Base-by-base conservation (phyloP, 2,329 filamentous ascomycete genomes). In the Colletotrichum siamense region DNA sequence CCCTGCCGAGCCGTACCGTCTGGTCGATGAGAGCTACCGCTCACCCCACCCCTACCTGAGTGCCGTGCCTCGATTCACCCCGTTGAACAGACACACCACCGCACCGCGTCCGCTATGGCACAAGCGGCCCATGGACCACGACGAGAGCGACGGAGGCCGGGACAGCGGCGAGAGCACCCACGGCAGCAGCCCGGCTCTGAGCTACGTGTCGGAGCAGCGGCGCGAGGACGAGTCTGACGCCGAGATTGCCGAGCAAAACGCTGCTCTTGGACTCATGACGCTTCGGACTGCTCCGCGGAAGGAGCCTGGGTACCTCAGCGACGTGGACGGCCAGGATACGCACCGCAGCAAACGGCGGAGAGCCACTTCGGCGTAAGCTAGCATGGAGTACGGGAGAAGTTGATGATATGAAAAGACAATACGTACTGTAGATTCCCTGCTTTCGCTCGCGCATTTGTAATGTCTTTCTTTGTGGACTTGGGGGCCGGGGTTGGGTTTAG, bases 191-290 rank as follows among this genome's bases (percentile, higher is more conserved):
- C 79, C 78, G 4, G 68, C 78, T 4, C 69, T 75, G 8, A 78
- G 67, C 64, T 52, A 69, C 24, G 49, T 67, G 39, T 61, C 73
- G 6, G 55, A 76, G 13, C 22, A 30, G 52, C 44, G 65, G 59
- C 57, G 52, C 32, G 75, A 77, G 49, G 77, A 78, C 67, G 67
- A 75, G 44, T 67, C 52, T n/a, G 71, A 77, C 18, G 72, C 69
- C 28, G 80, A 77, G 9, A 84, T 84, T 0, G 82, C 81, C 15
- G 86, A 89, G 67, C 87, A 86, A 79, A 88, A 87, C 61, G 88
- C 88, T 2, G 88, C 88, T 22, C 81, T 87, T 75, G 80, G 89
- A 8, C 80, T 90, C 49, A 86, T 90, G 87, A 87, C 88, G 68
- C 83, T 90, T 30, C 87, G 87, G 65, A 77, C 61, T n/a, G 68